Evolutionary conservation across 495 filamentous ascomycete genomes (phyloP).

Genomic region (Neurospora sp.): DNA sequence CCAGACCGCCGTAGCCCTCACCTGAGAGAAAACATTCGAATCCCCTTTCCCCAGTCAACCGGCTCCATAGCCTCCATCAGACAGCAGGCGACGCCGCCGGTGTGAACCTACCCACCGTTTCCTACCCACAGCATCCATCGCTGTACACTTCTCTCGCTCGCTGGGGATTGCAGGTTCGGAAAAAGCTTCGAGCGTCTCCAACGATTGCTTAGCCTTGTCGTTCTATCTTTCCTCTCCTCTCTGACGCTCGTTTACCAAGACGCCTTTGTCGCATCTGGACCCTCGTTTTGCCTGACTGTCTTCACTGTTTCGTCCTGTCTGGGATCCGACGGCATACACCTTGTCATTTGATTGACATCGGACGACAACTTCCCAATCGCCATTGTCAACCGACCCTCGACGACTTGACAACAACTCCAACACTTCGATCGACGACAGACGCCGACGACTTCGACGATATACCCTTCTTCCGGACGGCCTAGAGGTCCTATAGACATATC

Average conservation of each 20-base stretch:
- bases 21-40: constrained; percentile 15
- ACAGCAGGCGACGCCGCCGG: constrained; percentile 4
- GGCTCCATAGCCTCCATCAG: constrained; percentile 2
- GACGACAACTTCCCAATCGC: neutral
- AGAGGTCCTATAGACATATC: neutral
- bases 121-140: neutral
- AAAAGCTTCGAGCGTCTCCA: constrained; percentile 1
- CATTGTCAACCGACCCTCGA: neutral
- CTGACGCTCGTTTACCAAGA: constrained; percentile 20
- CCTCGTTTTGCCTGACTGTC: constrained; percentile 18
- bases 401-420: neutral
- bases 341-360: neutral
- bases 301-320: neutral
- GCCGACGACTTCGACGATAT: neutral
- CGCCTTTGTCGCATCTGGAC: constrained; percentile 18
- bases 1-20: constrained; percentile 15
- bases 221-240: neutral
- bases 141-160: neutral
- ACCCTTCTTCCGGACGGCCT: neutral
- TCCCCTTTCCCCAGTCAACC: constrained; percentile 15
- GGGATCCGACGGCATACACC: neutral
- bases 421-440: neutral
- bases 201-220: constrained; percentile 4
- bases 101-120: constrained; percentile 10
- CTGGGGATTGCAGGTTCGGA: constrained; percentile 9